Percentiles rank a stretch among this genome's conserved stretches.
Evolutionary conservation across 257 asterid species (phyloP).

Genomic region (Dorcoceras hygrometricum): DNA sequence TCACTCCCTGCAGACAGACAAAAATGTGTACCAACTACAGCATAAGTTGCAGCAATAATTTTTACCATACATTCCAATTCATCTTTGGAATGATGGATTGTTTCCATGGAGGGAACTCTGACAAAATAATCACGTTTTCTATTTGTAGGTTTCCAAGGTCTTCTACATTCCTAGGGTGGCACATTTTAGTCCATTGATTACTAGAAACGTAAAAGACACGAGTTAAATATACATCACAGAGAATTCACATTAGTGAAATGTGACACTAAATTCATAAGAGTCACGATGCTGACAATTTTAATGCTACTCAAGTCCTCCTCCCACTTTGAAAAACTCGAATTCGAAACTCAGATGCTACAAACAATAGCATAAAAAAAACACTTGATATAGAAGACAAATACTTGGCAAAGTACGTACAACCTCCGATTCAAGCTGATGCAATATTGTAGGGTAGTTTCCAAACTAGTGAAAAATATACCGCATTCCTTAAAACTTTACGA

Average conservation of each 20-base stretch:
- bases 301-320: neutral
- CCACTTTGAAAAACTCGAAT: neutral
- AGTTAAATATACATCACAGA: neutral
- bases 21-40: neutral
- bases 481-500: neutral
- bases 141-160: no score
- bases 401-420: neutral
- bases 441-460: neutral
- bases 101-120: neutral
- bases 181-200: constrained; percentile 4
- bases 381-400: neutral
- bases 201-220: neutral
- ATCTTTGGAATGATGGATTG: neutral
- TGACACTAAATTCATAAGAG: neutral
- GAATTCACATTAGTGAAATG: neutral
- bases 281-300: neutral
- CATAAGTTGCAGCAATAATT: neutral
- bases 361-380: constrained; percentile 5
- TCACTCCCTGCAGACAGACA: neutral
- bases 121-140: neutral
- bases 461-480: neutral
- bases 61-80: neutral
- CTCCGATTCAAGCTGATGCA: neutral
- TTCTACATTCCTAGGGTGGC: neutral
- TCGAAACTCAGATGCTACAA: neutral